A percentile compares a stretch with the other conserved stretches of the same genome.
Conservation (phyloP, 306 rosid species). For the Purshia tridentata region DNA sequence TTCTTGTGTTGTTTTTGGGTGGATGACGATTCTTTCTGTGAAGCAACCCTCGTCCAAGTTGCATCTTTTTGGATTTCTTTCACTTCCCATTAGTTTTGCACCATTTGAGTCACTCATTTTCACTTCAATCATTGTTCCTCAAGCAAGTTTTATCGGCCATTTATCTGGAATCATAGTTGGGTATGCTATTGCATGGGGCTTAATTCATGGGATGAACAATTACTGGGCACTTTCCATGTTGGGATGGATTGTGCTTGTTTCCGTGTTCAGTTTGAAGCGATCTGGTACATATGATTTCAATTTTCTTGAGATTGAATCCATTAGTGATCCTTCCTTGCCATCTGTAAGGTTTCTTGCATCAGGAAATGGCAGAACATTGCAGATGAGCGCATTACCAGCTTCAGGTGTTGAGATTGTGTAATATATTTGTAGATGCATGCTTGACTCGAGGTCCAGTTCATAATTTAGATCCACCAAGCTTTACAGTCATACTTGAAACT, state of each 20-base stretch:
- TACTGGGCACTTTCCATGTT: conserved; percentile 82
- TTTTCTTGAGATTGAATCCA: conserved; percentile 91
- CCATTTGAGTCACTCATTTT: conserved; percentile 93
- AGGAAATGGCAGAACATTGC: conserved; percentile 76
- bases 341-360: conserved; percentile 72
- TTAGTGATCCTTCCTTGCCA: conserved; percentile 76
- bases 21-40: conserved; percentile 97
- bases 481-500: conserved; percentile 8
- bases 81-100: conserved; percentile 94
- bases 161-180: conserved; percentile 91
- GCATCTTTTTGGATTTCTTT: conserved; percentile 90
- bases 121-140: conserved; percentile 93
- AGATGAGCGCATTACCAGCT: conserved; percentile 70
- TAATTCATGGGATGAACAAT: conserved; percentile 89
- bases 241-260: conserved; percentile 75
- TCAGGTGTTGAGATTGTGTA: conserved; percentile 71
- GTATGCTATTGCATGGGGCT: conserved; percentile 95
- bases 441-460: conserved; percentile 29
- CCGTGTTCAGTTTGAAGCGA: conserved; percentile 72
- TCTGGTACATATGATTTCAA: conserved; percentile 63
- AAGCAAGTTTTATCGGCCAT: conserved; percentile 95
- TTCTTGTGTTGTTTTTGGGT: conserved; percentile 98
- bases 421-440: conserved; percentile 30
- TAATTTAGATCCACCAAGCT: conserved; percentile 34
- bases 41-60: conserved; percentile 88